Base-by-base conservation (phyloP, 1,284 basidiomycete genomes). In the Megacollybia platyphylla region DNA sequence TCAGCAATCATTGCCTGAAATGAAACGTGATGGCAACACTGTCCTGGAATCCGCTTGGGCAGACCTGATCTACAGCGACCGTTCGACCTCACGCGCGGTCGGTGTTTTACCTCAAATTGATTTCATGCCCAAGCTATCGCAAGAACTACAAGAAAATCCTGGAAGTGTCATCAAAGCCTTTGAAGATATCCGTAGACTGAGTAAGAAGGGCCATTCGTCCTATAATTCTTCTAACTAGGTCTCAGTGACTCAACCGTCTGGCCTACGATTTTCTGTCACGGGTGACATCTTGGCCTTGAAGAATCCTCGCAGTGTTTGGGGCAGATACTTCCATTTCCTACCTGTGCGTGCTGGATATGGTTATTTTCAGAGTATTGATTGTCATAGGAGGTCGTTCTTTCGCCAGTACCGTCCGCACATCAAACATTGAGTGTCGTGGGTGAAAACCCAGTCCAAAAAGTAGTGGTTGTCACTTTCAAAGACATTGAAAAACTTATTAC, bases 1-100 rank as follows among this genome's bases (percentile, higher is more conserved):
- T 41, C 77, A 87, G 35, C 94, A 97, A 59, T 82, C 82, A 20
- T 68, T 98, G n/a, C 96, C 96, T 0, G 83, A 92, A 54, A 71
- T 89, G 56, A 98, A 97, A 69, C 76, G 96, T 37, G 86, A 91
- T 54, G 96, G 93, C 1, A 77, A 69, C 54, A 81, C 76, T 17
- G 84, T 98, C 8, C 68, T 92, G 36, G 71, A 72, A 20, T 84
- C 90, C 6, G 67, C 92, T 35, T 80, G 76, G 59, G 64, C 76
- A 18, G 73, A 80, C 43, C 54, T 91, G 32, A 58, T 91, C 28
- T 88, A 78, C 53, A 73, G 78, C 48, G 68, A 77, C 44, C 75
- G 70, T 46, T 92, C 89, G 8, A 87, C 89, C 1, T 76, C 78
- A 11, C 74, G 83, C 29, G 74, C 80, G 36, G 77, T 76, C 52